Evolutionary conservation across 169 alveolate genomes (phyloP).

Genomic region (Plasmodium relictum): DNA sequence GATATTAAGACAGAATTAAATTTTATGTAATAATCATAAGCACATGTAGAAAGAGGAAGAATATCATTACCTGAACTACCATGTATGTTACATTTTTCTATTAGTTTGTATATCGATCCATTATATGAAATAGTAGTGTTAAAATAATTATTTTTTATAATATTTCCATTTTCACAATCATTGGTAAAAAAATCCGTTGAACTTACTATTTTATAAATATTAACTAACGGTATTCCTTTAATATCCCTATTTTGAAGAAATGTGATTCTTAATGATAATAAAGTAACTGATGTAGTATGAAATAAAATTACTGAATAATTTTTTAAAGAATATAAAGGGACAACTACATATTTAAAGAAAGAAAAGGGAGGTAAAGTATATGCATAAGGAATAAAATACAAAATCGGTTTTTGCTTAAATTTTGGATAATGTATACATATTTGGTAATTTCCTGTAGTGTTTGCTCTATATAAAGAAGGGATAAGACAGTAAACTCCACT

Average conservation of each 20-base stretch:
- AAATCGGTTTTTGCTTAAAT: slow-evolving; percentile 37
- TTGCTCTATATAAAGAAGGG: slow-evolving; percentile 80
- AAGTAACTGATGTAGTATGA: slow-evolving; percentile 18
- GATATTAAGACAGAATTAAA: slow-evolving; percentile 71
- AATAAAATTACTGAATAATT: slow-evolving; percentile 74
- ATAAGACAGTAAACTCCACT: slow-evolving; percentile 81
- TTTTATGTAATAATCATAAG: slow-evolving; percentile 70
- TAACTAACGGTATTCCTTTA: slow-evolving; percentile 74
- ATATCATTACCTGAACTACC: slow-evolving; percentile 67
- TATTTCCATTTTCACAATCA: slow-evolving; percentile 48
- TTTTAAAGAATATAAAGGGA: slow-evolving; percentile 59
- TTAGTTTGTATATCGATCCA: slow-evolving; percentile 26
- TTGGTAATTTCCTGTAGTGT: slow-evolving; percentile 62
- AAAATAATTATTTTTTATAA: slow-evolving; percentile 48
- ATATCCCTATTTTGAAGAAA: slow-evolving; percentile 61
- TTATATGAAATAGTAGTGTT: slow-evolving; percentile 28
- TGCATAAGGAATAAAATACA: slow-evolving; percentile 69
- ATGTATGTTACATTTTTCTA: slow-evolving; percentile 70
- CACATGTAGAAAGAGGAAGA: slow-evolving; percentile 74
- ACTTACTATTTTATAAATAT: slow-evolving; percentile 57
- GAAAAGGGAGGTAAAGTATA: slow-evolving; percentile 71
- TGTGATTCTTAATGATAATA: slow-evolving; percentile 49
- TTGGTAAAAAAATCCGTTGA: not conserved
- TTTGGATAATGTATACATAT: slow-evolving; percentile 75
- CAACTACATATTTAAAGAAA: slow-evolving; percentile 44